These are phyloP conservation scores for Xylogone sp. DNA, from an alignment of 2,329 filamentous ascomycete species.

Conservation along the genomic window DNA sequence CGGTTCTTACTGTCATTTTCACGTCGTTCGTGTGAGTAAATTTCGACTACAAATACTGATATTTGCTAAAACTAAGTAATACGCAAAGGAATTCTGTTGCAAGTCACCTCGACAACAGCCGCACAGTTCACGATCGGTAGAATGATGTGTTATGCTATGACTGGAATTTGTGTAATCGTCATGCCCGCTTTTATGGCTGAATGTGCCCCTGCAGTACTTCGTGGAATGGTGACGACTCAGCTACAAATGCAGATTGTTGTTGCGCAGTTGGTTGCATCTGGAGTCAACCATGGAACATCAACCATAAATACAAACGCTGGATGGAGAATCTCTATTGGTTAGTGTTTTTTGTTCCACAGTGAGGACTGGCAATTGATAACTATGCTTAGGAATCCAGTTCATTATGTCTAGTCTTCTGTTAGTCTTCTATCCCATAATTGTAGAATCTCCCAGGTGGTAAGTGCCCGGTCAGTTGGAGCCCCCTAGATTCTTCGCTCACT, in stretches of 20 bases:
- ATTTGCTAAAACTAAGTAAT: not conserved
- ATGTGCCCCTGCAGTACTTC: not conserved
- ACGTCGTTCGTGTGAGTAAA: constrained; percentile 15
- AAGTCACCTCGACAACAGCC: constrained; percentile 23
- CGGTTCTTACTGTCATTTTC: constrained; percentile 19
- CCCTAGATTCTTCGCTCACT: not conserved
- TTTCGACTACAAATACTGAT: not conserved
- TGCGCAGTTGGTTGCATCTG: not conserved
- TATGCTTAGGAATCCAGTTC: not conserved
- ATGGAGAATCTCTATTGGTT: not conserved
- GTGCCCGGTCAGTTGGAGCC: not conserved
- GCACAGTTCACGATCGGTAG: constrained; percentile 30
- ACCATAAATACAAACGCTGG: not conserved
- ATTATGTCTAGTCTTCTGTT: not conserved
- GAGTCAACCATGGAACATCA: not conserved
- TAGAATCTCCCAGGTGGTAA: not conserved
- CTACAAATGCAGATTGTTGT: not conserved
- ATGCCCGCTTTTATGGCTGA: constrained; percentile 14
- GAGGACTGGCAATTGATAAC: not conserved
- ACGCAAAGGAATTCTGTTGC: constrained; percentile 24
- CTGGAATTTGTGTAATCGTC: constrained; percentile 29
- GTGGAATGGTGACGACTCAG: not conserved
- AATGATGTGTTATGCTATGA: constrained; percentile 27
- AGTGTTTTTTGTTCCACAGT: not conserved
- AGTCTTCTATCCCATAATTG: not conserved